Conservation (phyloP, 2,329 filamentous ascomycete species). For the Tricladium varicosporioides region DNA sequence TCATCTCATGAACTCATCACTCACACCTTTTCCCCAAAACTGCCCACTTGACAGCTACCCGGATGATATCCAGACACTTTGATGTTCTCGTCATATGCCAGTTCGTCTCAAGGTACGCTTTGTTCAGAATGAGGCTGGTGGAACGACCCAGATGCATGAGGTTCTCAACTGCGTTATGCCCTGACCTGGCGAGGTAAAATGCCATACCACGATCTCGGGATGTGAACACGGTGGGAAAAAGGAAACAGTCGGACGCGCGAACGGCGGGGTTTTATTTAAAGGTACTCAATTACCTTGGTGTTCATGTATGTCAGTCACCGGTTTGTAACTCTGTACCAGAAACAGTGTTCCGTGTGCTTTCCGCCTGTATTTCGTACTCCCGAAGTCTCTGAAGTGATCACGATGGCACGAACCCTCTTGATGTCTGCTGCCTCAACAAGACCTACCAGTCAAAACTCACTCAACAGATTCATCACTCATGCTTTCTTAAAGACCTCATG, state of each 20-base stretch:
- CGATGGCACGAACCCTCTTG: neutral
- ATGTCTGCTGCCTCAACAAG: neutral
- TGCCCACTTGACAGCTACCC: too few species aligned
- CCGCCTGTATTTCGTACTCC: neutral
- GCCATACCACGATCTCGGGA: neutral
- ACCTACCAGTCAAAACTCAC: neutral
- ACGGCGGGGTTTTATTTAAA: neutral
- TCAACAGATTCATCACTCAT: neutral
- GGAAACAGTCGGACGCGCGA: neutral
- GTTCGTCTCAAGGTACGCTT: constrained; percentile 14
- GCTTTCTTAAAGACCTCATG: too few species aligned
- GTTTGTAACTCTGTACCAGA: too few species aligned
- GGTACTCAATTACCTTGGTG: neutral
- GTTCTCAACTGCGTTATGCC: neutral
- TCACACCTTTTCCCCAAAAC: too few species aligned
- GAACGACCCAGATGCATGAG: neutral
- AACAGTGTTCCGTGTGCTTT: neutral
- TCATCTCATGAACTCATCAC: too few species aligned
- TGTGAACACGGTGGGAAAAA: neutral
- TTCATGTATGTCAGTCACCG: too few species aligned
- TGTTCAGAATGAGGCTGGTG: constrained; percentile 10
- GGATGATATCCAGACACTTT: too few species aligned
- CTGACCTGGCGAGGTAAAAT: neutral
- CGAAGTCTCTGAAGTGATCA: neutral
- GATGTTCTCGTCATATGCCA: neutral